Conservation (phyloP, 768 basidiomycete genomes). For the Pleurotus giganteus region DNA sequence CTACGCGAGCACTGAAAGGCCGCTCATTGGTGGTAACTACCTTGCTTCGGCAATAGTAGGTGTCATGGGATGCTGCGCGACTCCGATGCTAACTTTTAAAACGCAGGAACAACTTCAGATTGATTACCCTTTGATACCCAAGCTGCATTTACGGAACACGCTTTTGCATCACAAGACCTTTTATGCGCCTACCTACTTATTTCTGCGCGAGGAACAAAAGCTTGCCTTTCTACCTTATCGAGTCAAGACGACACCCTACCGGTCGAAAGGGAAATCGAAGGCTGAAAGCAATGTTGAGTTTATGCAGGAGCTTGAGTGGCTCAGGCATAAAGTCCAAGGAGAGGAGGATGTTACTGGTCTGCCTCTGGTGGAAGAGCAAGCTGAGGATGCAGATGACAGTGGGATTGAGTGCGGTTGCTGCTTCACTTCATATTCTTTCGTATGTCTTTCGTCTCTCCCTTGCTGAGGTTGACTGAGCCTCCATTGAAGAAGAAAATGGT, state of each 20-base stretch:
- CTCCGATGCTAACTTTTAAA: too few species aligned
- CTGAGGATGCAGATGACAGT: conserved; percentile 45
- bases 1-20: conserved; percentile 48
- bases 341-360: conserved; percentile 28
- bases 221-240: conserved; percentile 32
- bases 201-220: conserved; percentile 38
- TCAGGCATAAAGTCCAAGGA: conserved; percentile 39
- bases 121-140: conserved; percentile 60
- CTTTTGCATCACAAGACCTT: conserved; percentile 38
- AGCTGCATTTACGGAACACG: conserved; percentile 46
- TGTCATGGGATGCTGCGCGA: too few species aligned
- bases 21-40: conserved; percentile 46
- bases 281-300: conserved; percentile 43
- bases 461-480: too few species aligned
- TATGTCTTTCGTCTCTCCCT: not conserved
- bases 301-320: conserved; percentile 46
- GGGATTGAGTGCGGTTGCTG: conserved; percentile 90
- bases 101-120: conserved; percentile 48
- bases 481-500: conserved; percentile 69
- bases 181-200: conserved; percentile 67
- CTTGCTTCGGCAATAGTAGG: conserved; percentile 50
- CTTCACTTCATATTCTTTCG: conserved; percentile 48
- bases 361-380: too few species aligned
- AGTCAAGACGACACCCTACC: conserved; percentile 30
- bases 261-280: conserved; percentile 40